phyloP scores from a whole-genome alignment of 768 basidiomycete genomes.

The Kwoniella newhampshirensis region DNA sequence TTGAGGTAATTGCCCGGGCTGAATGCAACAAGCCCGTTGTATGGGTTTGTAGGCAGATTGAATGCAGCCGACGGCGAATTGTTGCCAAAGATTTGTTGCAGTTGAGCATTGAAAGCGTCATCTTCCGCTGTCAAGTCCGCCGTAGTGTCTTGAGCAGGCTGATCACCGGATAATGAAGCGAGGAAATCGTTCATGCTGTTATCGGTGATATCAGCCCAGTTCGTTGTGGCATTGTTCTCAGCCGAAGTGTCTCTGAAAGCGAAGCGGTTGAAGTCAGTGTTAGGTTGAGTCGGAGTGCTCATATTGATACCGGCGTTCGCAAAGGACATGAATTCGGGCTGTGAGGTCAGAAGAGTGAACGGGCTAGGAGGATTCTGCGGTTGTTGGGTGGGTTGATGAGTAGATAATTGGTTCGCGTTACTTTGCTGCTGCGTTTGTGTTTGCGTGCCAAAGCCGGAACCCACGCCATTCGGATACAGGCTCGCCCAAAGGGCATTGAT shows the following conservation, averaged over 20 bases:
- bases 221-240: conserved; percentile 5
- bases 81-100: conserved; percentile 31
- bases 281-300: background rate
- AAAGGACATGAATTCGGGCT: conserved; percentile 29
- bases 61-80: conserved; percentile 22
- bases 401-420: conserved; percentile 11
- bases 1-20: conserved; percentile 49
- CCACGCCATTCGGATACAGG: conserved; percentile 36
- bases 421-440: conserved; percentile 10
- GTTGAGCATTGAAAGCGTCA: conserved; percentile 37
- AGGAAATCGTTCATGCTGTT: conserved; percentile 44
- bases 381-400: conserved; percentile 1
- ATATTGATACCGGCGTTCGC: conserved; percentile 13
- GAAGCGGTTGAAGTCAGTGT: conserved; percentile 12
- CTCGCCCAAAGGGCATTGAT: conserved; percentile 46
- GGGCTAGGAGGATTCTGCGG: conserved; percentile 13
- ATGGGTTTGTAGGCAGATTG: conserved; percentile 16
- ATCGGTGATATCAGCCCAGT: conserved; percentile 37
- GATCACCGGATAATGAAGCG: conserved; percentile 25
- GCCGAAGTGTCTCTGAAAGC: conserved; percentile 32
- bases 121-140: conserved; percentile 19
- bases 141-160: background rate
- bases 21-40: conserved; percentile 16
- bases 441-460: conserved; percentile 5
- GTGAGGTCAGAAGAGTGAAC: conserved; percentile 24